Conservation (phyloP, 768 basidiomycete species). For the Gyrodon lividus region DNA sequence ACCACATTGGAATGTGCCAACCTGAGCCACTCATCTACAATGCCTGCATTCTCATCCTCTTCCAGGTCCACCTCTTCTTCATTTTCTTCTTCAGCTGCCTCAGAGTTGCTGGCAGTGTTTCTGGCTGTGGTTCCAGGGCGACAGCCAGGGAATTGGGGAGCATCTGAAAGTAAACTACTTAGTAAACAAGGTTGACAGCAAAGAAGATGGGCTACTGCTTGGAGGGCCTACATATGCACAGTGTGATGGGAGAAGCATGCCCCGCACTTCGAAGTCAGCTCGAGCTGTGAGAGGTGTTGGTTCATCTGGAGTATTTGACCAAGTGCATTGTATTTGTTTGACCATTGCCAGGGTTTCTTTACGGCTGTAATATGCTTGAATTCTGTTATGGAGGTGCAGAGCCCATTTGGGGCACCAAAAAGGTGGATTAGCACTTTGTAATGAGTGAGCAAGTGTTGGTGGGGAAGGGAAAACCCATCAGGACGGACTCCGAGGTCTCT, state of each 20-base stretch:
- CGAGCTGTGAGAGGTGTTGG: slow-evolving; percentile 25
- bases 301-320: slow-evolving; percentile 32
- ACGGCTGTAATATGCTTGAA: slow-evolving; percentile 36
- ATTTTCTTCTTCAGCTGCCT: not conserved
- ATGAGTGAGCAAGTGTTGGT: slow-evolving; percentile 33
- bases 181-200: not conserved
- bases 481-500: slow-evolving; percentile 12
- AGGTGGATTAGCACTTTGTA: slow-evolving; percentile 20
- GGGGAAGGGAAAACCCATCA: slow-evolving; percentile 23
- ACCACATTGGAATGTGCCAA: not conserved
- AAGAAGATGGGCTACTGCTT: not conserved
- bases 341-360: slow-evolving; percentile 33
- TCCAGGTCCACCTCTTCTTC: not conserved
- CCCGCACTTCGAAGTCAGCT: not conserved
- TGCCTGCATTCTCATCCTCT: not conserved
- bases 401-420: slow-evolving; percentile 35
- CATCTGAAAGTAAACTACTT: not conserved
- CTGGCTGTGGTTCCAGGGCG: not conserved
- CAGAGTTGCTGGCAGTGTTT: not conserved
- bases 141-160: not conserved
- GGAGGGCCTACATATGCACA: not conserved
- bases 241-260: not conserved
- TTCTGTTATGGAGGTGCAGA: slow-evolving; percentile 37
- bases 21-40: not conserved
- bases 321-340: slow-evolving; percentile 22